Conservation (phyloP, 2,329 filamentous ascomycete genomes). For the Fusarium azukiicola region DNA sequence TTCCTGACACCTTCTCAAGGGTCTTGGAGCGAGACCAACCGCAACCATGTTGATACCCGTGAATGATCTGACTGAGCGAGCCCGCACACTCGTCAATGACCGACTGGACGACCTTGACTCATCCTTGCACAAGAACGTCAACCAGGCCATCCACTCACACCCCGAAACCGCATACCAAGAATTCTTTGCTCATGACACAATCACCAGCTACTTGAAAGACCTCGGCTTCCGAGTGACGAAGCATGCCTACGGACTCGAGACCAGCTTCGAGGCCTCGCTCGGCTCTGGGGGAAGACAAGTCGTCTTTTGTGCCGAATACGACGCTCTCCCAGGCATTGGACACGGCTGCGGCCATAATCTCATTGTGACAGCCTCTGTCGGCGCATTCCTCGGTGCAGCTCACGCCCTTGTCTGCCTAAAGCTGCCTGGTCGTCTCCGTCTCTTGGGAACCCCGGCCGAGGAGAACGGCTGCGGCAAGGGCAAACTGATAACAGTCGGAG, state of each 20-base stretch:
- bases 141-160: not conserved
- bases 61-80: not conserved
- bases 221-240: constrained; percentile 35
- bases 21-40: too few relatives aligned
- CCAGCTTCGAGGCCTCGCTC: constrained; percentile 37
- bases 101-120: not conserved
- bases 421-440: constrained; percentile 49
- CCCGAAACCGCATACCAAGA: constrained; percentile 42
- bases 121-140: not conserved
- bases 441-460: constrained; percentile 75
- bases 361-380: constrained; percentile 71
- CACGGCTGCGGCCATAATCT: constrained; percentile 74
- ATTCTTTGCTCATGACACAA: constrained; percentile 30
- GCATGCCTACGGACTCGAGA: constrained; percentile 34
- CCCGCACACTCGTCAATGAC: not conserved
- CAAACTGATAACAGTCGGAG: constrained; percentile 65
- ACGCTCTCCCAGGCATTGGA: constrained; percentile 41
- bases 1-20: too few relatives aligned
- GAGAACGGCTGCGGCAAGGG: constrained; percentile 74
- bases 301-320: constrained; percentile 43
- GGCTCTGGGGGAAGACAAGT: constrained; percentile 33
- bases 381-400: constrained; percentile 68
- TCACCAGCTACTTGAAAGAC: constrained; percentile 31
- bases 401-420: constrained; percentile 64
- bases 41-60: constrained; percentile 8